Percentiles rank a stretch among this genome's conserved stretches.
phyloP scores from a whole-genome alignment of 108 stramenopile species.

The Nitzschia sp. region DNA sequence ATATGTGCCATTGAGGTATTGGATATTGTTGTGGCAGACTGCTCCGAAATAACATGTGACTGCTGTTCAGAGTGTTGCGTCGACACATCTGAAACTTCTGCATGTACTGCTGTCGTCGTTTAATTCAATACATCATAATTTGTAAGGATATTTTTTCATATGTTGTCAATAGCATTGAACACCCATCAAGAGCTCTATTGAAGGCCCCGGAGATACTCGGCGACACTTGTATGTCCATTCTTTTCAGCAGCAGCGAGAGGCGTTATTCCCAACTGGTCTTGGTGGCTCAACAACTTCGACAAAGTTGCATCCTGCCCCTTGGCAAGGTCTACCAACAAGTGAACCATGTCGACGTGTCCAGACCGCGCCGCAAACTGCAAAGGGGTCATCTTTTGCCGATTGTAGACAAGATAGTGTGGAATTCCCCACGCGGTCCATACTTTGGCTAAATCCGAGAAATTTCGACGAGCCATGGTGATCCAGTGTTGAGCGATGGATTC shows the following conservation, averaged over 20 bases:
- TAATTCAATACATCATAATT: too few species aligned
- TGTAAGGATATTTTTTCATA: too few species aligned
- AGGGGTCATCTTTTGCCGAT: conserved; percentile 75
- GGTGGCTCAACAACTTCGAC: conserved; percentile 7
- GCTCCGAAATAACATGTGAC: not conserved
- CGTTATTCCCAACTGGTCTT: conserved; percentile 60
- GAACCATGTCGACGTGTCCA: conserved; percentile 51
- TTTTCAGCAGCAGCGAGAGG: conserved; percentile 65
- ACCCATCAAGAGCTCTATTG: too few species aligned
- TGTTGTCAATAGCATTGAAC: too few species aligned
- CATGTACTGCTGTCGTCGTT: too few species aligned
- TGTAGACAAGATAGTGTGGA: conserved; percentile 34
- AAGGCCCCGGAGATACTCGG: conserved; percentile 8
- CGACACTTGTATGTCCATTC: conserved; percentile 56
- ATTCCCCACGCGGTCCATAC: conserved; percentile 38
- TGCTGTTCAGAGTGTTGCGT: conserved; percentile 6
- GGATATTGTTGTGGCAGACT: not conserved
- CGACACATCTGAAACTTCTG: not conserved
- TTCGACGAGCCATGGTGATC: conserved; percentile 46
- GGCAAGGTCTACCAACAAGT: conserved; percentile 33
- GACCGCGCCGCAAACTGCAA: conserved; percentile 73
- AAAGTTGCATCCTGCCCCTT: conserved; percentile 19
- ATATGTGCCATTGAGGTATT: not conserved
- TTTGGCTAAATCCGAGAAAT: conserved; percentile 36
- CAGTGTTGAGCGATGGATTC: not conserved